Evolutionary conservation across 208 protist species (phyloP).

Genomic region (Wallacemonas sp.): DNA sequence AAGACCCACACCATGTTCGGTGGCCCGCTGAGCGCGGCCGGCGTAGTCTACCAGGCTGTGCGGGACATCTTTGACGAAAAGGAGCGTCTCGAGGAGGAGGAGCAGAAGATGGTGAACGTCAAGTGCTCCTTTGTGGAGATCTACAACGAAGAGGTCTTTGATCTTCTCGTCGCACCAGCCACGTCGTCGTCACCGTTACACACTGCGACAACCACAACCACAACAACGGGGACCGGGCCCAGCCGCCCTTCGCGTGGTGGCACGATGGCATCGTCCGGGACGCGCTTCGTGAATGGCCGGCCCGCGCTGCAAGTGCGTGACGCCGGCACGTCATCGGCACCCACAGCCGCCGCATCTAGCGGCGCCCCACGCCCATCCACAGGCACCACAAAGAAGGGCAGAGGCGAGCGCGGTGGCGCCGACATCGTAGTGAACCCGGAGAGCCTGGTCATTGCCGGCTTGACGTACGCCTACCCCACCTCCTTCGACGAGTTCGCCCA

Average conservation of each 20-base stretch:
- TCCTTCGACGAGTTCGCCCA: conserved; percentile 66
- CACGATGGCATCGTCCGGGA: neutral
- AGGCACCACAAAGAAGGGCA: neutral
- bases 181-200: conserved; percentile 6
- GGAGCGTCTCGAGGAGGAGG: conserved; percentile 55
- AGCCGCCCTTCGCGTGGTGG: neutral
- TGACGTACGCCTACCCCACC: conserved; percentile 60
- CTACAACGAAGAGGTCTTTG: conserved; percentile 90
- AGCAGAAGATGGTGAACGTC: conserved; percentile 49
- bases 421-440: conserved; percentile 45
- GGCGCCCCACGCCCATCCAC: neutral
- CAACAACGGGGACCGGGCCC: neutral
- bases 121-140: conserved; percentile 85
- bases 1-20: conserved; percentile 94
- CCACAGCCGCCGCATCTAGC: neutral
- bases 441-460: conserved; percentile 50
- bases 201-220: neutral
- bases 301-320: conserved; percentile 62
- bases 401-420: no score
- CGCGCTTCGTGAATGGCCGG: conserved; percentile 19
- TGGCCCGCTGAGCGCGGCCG: conserved; percentile 59
- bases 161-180: conserved; percentile 52
- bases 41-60: conserved; percentile 80
- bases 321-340: neutral
- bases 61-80: conserved; percentile 82